Evolutionary conservation across 257 asterid species (phyloP), one percentile per base, ranked within the genome.

Genomic region (Ilex aquifolium): DNA sequence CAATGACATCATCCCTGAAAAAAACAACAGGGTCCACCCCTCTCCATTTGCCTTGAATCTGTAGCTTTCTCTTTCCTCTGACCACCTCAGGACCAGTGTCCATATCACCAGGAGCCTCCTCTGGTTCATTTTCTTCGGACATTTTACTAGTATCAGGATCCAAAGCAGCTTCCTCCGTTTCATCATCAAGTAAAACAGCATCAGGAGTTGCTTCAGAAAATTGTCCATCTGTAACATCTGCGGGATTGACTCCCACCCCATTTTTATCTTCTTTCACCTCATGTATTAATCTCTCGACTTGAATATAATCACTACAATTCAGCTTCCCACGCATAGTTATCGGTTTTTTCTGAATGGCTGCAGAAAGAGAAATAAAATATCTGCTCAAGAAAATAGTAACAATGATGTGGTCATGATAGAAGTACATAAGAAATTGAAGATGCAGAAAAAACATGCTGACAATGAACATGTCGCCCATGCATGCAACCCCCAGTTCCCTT

Each of bases 21-120:
- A 93, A 93, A 56, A 93, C 60, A 73, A 93, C 96, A 57, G 95
- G 99, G 76, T 93, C 99, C 17, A 93, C 91, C 64, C 97, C 97
- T 73, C 81, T 76, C 99, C 97, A 87, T 72, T 75, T 84, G 72
- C 97, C 97, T 71, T 88, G 96, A 68, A 81, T 81, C 65, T 87
- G 95, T 66, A 90, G 81, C 82, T 85, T 93, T 72, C 95, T 85
- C 68, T 86, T 85, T 52, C 78, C 89, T 29, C 74, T 72, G 36
- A 48, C 88, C 50, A 31, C 60, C 64, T 76, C 76, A 21, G 77
- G 71, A 48, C 61, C 84, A 65, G 62, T 55, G 72, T 64, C 72
- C 72, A 42, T 76, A 59, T 57, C 74, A 32, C 63, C 32, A 31
- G 79, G 64, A 72, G 79, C 74, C 50, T 70, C 76, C 72, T 69